Base-by-base conservation (phyloP, 129 eudicot species). In the Flaveria bidentis region DNA sequence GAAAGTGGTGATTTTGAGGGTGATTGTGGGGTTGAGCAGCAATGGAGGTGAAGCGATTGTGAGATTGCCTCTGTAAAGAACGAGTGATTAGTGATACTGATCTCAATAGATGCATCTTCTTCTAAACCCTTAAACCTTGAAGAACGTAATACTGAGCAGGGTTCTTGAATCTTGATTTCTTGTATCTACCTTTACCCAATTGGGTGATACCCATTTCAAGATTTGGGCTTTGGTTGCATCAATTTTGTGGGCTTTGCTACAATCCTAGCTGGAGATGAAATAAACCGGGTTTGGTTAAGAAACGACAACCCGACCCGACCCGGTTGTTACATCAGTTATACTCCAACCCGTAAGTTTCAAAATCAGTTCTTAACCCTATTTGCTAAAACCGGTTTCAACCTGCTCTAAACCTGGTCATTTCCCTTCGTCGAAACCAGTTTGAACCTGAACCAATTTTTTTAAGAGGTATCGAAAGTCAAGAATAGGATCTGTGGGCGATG, bases 31-130 rank as follows among this genome's bases (percentile, higher is more conserved):
- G 89, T 16, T 76, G 90, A 81, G 90, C 88, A 70, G 83, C 79
- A 74, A 57, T 51, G 72, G 73, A 17, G 84, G 84, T 41, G 74
- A 64, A 77, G 69, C 82, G 67, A 53, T 65, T 64, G 53, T 62
- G 81, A 26, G 78, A 58, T 39, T 83, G 82, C 2, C 55, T 71
- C 16, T 57, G 84, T 79, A 83, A 72, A 7, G 77, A 72, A 73
- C 73, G 87, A 17, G 41, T 78, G 22, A 78, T 7, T 6, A 44
- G 78, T 47, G 72, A 80, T 45, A 83, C 42, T 30, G 71, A 77
- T 76, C 74, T 89, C 58, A 89, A 78, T 71, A 80, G 78, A 78
- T 84, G 96, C 91, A 89, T 89, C 67, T 70, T 58, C 67, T 36
- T 58, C 67, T 36, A 51, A 65, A 36, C 76, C 76, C 78, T 82